Evolutionary conservation across 176 grass and related monocot genomes (phyloP).

Genomic region (Oryza glaberrima): DNA sequence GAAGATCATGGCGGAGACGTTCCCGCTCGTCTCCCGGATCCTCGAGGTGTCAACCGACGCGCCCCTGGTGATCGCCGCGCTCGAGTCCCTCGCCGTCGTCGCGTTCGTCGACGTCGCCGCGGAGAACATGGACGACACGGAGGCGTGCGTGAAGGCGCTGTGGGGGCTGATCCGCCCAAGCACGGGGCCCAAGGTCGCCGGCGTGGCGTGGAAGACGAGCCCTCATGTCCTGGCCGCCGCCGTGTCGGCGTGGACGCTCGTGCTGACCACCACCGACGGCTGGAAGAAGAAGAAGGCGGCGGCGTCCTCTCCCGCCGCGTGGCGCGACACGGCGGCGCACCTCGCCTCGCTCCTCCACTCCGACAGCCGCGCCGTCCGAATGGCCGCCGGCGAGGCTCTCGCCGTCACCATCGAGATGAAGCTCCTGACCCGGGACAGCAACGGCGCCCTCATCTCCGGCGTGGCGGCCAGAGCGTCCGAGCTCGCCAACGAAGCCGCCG

Average conservation of each 20-base stretch:
- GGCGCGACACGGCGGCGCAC: not conserved
- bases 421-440: not conserved
- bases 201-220: not conserved
- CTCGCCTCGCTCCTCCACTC: not conserved
- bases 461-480: not conserved
- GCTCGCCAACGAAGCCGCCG: not conserved
- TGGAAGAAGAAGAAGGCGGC: not conserved
- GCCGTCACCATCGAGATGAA: slow-evolving; percentile 36
- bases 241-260: slow-evolving; percentile 21
- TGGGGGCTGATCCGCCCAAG: not conserved
- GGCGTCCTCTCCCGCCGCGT: not conserved
- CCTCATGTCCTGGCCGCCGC: not conserved
- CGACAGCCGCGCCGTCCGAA: slow-evolving; percentile 11
- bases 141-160: not conserved
- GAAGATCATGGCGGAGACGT: not conserved
- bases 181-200: not conserved
- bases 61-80: not conserved
- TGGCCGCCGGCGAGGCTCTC: slow-evolving; percentile 34
- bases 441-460: not conserved
- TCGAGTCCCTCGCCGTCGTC: slow-evolving; percentile 41
- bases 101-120: slow-evolving; percentile 13
- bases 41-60: not conserved
- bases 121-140: not conserved
- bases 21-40: no score
- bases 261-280: slow-evolving; percentile 27